Evolutionary conservation across 2,329 filamentous ascomycete species (phyloP), one percentile per base, ranked within the genome.

Genomic region (Magnaporthiopsis rhizophila): DNA sequence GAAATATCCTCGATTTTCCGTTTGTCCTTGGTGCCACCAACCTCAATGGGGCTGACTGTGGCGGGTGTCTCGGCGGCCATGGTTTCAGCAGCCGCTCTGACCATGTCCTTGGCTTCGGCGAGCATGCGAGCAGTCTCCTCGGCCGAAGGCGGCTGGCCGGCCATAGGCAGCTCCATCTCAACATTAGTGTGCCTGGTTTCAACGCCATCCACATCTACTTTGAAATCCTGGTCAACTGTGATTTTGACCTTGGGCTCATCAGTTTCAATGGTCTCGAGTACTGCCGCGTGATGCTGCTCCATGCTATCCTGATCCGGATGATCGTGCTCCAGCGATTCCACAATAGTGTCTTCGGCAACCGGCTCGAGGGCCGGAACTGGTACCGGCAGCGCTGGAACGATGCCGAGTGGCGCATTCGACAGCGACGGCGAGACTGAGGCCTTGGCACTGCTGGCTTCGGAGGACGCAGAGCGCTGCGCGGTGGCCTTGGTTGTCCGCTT

Each of bases 61-160:
- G 53, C 61, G 7, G 61, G 45, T 56, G 21, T 77, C 72, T 56
- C 77, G 45, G 75, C 76, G 13, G 73, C 73, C 9, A 77, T 72
- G 15, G 74, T 74, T 63, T 77, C 72, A 72, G 80, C 77, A 65
- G 82, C 84, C 66, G 87, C 87, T 67, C 89, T 84, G 6, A 97
- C 93, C 91, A 97, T 97, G 69, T 88, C 86, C 78, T 89, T 92
- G 38, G 95, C 95, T 71, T 91, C 87, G 34, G 88, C 88, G 65
- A 98, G 89, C 89, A 97, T 92, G 64, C 88, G 85, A 65, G 89
- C 84, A 1, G 92, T 88, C 70, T 95, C 90, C 68, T 92, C 89
- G 0, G 91, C 87, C 15, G 87, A 85, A 0, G 90, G 88, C 11
- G 92, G 82, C 66, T 91, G 86, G 63, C 83, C 84, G 12, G 86